phyloP scores from a whole-genome alignment of 2,329 filamentous ascomycete genomes.

The Zalaria obscura region DNA sequence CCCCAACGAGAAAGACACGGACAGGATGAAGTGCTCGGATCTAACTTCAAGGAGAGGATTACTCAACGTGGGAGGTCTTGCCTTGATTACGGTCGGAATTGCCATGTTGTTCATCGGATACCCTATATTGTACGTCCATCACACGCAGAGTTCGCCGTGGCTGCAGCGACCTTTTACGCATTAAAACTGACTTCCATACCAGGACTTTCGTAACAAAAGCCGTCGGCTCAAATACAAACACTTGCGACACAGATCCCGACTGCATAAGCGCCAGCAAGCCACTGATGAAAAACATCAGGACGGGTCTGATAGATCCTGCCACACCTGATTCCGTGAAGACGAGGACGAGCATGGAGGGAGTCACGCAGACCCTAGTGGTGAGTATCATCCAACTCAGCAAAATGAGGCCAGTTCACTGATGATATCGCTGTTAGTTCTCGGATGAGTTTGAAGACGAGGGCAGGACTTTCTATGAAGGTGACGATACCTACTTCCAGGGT shows the following conservation, averaged over 20 bases:
- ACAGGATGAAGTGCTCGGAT: conserved; percentile 41
- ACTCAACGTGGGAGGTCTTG: conserved; percentile 49
- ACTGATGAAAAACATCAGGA: conserved; percentile 46
- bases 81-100: conserved; percentile 45
- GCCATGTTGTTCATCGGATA: conserved; percentile 55
- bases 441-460: conserved; percentile 58
- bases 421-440: conserved; percentile 37
- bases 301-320: conserved; percentile 50
- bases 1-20: conserved; percentile 42
- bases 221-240: conserved; percentile 17
- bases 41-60: conserved; percentile 51
- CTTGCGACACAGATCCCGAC: conserved; percentile 28
- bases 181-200: background rate
- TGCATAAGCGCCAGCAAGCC: conserved; percentile 34
- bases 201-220: conserved; percentile 44
- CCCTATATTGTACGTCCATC: conserved; percentile 46
- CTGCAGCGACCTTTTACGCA: no score
- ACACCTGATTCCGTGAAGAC: conserved; percentile 45
- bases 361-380: conserved; percentile 48
- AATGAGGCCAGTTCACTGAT: background rate
- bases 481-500: conserved; percentile 55
- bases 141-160: no score
- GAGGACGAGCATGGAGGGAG: conserved; percentile 44
- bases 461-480: conserved; percentile 55
- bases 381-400: conserved; percentile 10